Percentiles rank a stretch among this genome's conserved stretches.
These are phyloP conservation scores for Fusarium drepaniforme DNA, from an alignment of 2,329 filamentous ascomycete species.

Conservation along the genomic window DNA sequence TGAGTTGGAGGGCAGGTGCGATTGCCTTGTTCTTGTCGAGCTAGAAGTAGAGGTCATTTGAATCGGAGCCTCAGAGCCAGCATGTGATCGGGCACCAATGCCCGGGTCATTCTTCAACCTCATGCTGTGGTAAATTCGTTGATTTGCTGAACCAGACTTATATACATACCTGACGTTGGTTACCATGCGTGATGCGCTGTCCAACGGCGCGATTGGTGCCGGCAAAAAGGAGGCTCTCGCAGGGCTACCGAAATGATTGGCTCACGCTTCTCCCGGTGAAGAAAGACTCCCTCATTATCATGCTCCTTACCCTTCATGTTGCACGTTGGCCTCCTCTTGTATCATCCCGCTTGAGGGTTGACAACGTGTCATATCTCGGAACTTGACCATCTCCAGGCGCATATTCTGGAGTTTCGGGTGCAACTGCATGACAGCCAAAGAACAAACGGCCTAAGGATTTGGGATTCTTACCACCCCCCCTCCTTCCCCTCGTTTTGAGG, in stretches of 20 bases:
- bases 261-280: neutral
- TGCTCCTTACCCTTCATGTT: neutral
- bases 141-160: conserved; percentile 1
- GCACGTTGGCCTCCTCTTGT: neutral
- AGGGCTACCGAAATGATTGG: conserved; percentile 21
- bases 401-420: neutral
- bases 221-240: neutral
- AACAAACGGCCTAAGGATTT: neutral
- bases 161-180: neutral
- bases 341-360: neutral
- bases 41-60: neutral
- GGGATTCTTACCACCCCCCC: neutral
- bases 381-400: conserved; percentile 11
- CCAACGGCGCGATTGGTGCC: neutral
- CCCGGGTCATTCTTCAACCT: neutral
- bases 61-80: neutral
- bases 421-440: neutral
- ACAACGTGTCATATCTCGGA: conserved; percentile 19
- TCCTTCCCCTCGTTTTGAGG: neutral
- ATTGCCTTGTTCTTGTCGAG: neutral
- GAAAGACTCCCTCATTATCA: neutral
- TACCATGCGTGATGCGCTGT: conserved; percentile 18
- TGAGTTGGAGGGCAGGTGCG: neutral
- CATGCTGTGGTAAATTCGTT: neutral
- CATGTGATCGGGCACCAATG: conserved; percentile 11